Evolutionary conservation across 1,284 basidiomycete species (phyloP), one percentile per base, ranked within the genome.

Genomic region (Marasmius fiardii): DNA sequence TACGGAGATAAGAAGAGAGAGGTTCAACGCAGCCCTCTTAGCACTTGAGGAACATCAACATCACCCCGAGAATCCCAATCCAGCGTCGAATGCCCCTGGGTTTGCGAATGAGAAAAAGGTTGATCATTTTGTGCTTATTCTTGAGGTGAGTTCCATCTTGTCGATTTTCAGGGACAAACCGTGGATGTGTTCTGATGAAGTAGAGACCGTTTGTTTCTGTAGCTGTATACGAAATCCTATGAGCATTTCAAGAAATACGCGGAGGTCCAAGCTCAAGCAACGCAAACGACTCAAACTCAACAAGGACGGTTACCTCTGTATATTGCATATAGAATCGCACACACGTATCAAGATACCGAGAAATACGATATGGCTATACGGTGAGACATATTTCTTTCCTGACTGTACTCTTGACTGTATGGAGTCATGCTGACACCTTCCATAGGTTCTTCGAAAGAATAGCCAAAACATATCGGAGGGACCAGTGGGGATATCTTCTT

Each of bases 151-250:
- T n/a, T 44, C 44, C 21, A 35, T 51, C 20, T 16, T 16, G 44
- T 14, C 8, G 18, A 10, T 14, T 18, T 51, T 3, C 23, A n/a
- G 18, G 28, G 37, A 20, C 39, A 10, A 45, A 16, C 14, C 31
- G 4, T 20, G 14, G 28, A 31, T n/a, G 28, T 31, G 10, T 31
- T 4, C 28, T 31, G 28, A 31, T 31, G 28, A 10, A 4, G 4
- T 31, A 31, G 28, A 31, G 4, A 10, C 10, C 10, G 28, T 31
- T 31, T 10, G 18, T 43, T 56, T 23, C 28, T 47, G 16, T 39
- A 94, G 90, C 78, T 97, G 1, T 94, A 93, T 65, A 95, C 92
- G 1, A 92, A 94, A 66, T 81, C 95, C 1, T 95, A 96, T 67
- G 90, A 95, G 61, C 69, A 93, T 10, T 93, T 96, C 76, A 95